Evolutionary conservation across 352 stramenopile genomes (phyloP).

Genomic region (Globisporangium cystogenes): DNA sequence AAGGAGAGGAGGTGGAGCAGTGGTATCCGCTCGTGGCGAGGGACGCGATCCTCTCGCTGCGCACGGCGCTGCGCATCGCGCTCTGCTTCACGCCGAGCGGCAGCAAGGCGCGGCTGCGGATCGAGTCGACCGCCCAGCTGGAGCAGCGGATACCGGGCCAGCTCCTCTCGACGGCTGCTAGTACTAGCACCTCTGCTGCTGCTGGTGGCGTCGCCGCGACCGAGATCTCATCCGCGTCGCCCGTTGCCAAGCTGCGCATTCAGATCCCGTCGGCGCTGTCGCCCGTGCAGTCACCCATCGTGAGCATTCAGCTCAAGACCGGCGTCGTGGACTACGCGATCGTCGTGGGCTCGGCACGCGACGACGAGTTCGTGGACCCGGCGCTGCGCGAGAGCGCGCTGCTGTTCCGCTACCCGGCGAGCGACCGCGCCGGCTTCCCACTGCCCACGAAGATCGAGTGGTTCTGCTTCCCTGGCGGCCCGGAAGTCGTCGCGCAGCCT

Average conservation of each 20-base stretch:
- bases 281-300: constrained; percentile 5
- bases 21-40: constrained; percentile 73
- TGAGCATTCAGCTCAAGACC: constrained; percentile 33
- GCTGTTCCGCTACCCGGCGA: constrained; percentile 52
- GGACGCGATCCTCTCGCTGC: constrained; percentile 37
- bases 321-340: constrained; percentile 80
- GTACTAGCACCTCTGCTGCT: not conserved
- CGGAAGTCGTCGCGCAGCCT: constrained; percentile 46
- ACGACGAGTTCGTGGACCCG: not conserved
- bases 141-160: constrained; percentile 13
- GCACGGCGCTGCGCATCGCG: constrained; percentile 62
- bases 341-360: constrained; percentile 35
- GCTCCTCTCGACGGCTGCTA: constrained; percentile 8
- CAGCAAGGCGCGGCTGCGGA: constrained; percentile 14
- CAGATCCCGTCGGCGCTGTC: constrained; percentile 6
- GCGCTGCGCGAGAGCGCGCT: constrained; percentile 44
- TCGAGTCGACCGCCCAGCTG: constrained; percentile 16
- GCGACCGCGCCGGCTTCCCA: constrained; percentile 51
- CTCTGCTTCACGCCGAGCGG: constrained; percentile 58
- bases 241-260: constrained; percentile 13
- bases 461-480: constrained; percentile 80
- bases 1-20: constrained; percentile 80
- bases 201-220: not conserved
- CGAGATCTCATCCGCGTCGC: constrained; percentile 32
- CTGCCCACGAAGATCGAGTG: constrained; percentile 86